phyloP scores from a whole-genome alignment of 345 rosid species.

The Salix viminalis region DNA sequence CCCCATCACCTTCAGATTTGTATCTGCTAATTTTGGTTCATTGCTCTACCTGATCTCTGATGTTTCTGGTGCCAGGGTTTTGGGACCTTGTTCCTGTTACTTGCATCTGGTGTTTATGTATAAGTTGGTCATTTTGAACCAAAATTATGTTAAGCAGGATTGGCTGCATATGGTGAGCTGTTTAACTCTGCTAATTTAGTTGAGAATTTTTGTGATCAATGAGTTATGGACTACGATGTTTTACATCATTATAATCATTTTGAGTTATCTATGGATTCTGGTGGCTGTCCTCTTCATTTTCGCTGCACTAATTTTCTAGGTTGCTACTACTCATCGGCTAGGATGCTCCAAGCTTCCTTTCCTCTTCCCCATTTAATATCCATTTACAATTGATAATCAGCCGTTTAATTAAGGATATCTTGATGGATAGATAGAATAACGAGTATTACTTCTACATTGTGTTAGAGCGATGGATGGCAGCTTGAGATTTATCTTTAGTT shows the following conservation, averaged over 20 bases:
- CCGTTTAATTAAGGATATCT: background rate
- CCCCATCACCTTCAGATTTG: background rate
- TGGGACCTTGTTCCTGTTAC: constrained; percentile 85
- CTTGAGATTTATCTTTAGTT: no score
- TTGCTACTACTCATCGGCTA: background rate
- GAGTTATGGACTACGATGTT: constrained; percentile 1
- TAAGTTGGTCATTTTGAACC: constrained; percentile 24
- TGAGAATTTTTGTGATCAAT: constrained; percentile 1
- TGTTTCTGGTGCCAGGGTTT: constrained; percentile 69
- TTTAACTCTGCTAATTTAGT: constrained; percentile 6
- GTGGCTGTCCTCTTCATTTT: background rate
- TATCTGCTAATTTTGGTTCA: background rate
- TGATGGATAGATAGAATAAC: background rate
- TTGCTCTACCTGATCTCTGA: constrained; percentile 11
- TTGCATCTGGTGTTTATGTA: constrained; percentile 84
- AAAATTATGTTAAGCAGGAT: constrained; percentile 16
- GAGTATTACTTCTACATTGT: background rate
- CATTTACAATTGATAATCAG: background rate
- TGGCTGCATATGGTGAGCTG: constrained; percentile 6
- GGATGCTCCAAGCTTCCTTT: background rate
- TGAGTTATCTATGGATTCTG: background rate
- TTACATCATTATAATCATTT: background rate
- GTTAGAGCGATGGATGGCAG: no score
- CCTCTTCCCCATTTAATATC: background rate
- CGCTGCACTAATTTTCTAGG: background rate